Conservation (phyloP, 768 basidiomycete species). For the Gautieria morchelliformis region DNA sequence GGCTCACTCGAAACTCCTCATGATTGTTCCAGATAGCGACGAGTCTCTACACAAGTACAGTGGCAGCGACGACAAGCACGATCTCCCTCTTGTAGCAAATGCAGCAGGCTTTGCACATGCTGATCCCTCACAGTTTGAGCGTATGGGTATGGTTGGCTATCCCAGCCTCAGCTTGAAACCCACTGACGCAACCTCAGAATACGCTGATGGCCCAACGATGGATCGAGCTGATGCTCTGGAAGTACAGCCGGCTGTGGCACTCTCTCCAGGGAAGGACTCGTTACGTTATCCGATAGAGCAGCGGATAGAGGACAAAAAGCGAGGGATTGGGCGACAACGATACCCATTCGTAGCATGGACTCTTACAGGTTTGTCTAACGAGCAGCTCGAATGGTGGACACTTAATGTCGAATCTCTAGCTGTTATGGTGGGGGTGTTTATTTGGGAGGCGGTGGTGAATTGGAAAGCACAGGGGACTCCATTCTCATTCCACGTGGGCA, state of each 20-base stretch:
- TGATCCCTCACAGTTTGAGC: not conserved
- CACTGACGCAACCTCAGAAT: not conserved
- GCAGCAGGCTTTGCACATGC: not conserved
- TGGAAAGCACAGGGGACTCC: conserved; percentile 67
- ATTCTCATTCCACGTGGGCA: conserved; percentile 66
- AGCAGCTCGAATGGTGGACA: not conserved
- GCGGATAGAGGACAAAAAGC: conserved; percentile 79
- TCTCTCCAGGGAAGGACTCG: not conserved
- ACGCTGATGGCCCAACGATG: not conserved
- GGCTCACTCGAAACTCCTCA: not conserved
- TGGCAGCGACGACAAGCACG: not conserved
- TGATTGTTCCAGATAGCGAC: not conserved
- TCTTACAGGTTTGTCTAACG: conserved; percentile 14
- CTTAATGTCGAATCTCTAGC: conserved; percentile 17
- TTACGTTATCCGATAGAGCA: conserved; percentile 54
- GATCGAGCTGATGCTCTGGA: not conserved
- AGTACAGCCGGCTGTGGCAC: not conserved
- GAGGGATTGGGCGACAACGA: conserved; percentile 74
- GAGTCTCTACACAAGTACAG: not conserved
- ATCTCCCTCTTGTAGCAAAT: not conserved
- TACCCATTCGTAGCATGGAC: conserved; percentile 52
- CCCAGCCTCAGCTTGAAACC: not conserved
- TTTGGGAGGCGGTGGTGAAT: conserved; percentile 81
- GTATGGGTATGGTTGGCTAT: not conserved
- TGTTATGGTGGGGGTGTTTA: conserved; percentile 64